Evolutionary conservation across 805 yeast species (phyloP).

Genomic region (Pichia heedii): DNA sequence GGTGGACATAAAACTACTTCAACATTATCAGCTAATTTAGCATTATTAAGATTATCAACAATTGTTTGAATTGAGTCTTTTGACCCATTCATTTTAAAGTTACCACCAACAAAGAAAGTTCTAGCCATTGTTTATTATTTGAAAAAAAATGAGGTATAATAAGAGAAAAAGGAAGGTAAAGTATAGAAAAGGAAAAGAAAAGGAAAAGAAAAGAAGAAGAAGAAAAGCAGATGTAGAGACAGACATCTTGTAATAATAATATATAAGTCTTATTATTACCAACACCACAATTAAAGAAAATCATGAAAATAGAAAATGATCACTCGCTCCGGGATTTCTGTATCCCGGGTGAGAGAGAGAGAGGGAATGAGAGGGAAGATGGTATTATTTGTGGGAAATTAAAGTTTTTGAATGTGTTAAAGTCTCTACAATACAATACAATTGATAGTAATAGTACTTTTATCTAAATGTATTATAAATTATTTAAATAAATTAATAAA

Average conservation of each 20-base stretch:
- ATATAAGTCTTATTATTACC: too few species aligned
- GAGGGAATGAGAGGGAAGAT: conserved; percentile 7
- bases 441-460: too few species aligned
- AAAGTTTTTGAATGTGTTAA: too few species aligned
- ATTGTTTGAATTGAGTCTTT: conserved; percentile 75
- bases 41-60: conserved; percentile 72
- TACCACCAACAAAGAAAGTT: conserved; percentile 93
- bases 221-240: too few species aligned
- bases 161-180: neutral
- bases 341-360: neutral
- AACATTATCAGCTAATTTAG: conserved; percentile 65
- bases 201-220: neutral
- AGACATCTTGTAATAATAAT: too few species aligned
- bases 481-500: too few species aligned
- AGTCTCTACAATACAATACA: too few species aligned
- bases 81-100: conserved; percentile 98
- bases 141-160: neutral
- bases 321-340: neutral
- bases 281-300: too few species aligned
- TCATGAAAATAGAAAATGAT: too few species aligned
- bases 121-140: conserved; percentile 20
- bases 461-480: too few species aligned
- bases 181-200: neutral
- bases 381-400: too few species aligned
- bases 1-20: conserved; percentile 97